Percentiles rank a stretch among this genome's conserved stretches.
Conservation (phyloP, 306 rosid genomes). For the Citrullus amarus region DNA sequence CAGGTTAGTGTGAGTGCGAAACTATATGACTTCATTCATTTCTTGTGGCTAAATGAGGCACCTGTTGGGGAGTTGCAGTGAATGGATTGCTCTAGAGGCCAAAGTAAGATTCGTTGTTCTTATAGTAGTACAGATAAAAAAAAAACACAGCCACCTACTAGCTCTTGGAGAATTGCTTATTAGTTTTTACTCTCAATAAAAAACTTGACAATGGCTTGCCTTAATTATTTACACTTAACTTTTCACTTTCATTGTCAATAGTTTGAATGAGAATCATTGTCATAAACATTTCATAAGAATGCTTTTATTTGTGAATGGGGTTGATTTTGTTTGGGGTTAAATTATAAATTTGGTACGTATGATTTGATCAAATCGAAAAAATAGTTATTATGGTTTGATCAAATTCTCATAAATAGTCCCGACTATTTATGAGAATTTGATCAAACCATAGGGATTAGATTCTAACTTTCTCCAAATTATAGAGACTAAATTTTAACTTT, state of each 20-base stretch:
- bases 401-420: no score
- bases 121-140: neutral
- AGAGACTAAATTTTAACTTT: no score
- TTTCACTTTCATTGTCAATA: neutral
- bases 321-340: neutral
- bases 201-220: neutral
- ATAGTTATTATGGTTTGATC: no score
- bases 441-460: no score
- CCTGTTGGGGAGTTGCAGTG: conserved; percentile 91
- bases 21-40: conserved; percentile 81
- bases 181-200: neutral
- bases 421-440: no score
- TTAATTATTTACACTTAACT: no score
- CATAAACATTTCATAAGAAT: neutral
- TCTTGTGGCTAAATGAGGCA: conserved; percentile 93
- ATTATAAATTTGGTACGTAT: no score
- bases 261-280: neutral
- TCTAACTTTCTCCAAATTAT: no score
- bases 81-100: neutral
- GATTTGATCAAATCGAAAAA: no score
- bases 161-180: neutral
- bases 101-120: neutral
- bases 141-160: neutral
- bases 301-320: neutral
- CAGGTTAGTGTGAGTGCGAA: conserved; percentile 91